Conservation (phyloP, 2,329 filamentous ascomycete genomes). For the Scedosporium dehoogii region DNA sequence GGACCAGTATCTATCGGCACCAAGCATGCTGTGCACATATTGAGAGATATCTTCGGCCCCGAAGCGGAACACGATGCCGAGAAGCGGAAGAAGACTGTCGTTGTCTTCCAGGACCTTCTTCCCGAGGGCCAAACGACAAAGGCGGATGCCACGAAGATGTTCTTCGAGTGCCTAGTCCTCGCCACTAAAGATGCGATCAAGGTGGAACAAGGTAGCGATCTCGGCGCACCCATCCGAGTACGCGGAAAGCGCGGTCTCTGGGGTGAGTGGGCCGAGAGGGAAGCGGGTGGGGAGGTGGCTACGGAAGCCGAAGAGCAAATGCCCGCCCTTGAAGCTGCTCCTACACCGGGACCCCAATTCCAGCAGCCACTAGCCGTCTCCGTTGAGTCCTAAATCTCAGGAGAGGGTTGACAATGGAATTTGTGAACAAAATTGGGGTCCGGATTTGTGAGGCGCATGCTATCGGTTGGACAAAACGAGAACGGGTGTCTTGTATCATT, state of each 20-base stretch:
- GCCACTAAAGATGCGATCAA: constrained; percentile 98
- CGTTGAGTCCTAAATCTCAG: constrained; percentile 9
- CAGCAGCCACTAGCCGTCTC: constrained; percentile 7
- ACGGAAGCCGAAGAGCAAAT: constrained; percentile 34
- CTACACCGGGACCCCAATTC: neutral
- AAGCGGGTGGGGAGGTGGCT: constrained; percentile 54
- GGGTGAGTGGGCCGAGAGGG: constrained; percentile 87
- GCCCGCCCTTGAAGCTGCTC: neutral
- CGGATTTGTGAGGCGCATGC: neutral
- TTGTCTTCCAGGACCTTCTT: constrained; percentile 84
- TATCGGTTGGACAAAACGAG: neutral
- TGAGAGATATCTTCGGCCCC: constrained; percentile 77
- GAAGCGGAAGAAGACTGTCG: constrained; percentile 64
- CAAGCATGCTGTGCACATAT: constrained; percentile 88
- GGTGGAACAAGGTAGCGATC: constrained; percentile 71
- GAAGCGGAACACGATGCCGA: constrained; percentile 59
- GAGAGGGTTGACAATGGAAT: neutral
- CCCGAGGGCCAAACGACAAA: constrained; percentile 73
- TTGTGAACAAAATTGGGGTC: neutral
- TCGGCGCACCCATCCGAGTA: constrained; percentile 75
- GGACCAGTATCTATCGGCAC: constrained; percentile 85
- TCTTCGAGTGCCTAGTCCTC: constrained; percentile 91
- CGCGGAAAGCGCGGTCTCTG: constrained; percentile 91
- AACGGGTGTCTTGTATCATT: neutral
- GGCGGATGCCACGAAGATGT: constrained; percentile 97